Evolutionary conservation across 2,329 filamentous ascomycete genomes (phyloP), one percentile per base, ranked within the genome.

Genomic region (Verruconis gallopava): DNA sequence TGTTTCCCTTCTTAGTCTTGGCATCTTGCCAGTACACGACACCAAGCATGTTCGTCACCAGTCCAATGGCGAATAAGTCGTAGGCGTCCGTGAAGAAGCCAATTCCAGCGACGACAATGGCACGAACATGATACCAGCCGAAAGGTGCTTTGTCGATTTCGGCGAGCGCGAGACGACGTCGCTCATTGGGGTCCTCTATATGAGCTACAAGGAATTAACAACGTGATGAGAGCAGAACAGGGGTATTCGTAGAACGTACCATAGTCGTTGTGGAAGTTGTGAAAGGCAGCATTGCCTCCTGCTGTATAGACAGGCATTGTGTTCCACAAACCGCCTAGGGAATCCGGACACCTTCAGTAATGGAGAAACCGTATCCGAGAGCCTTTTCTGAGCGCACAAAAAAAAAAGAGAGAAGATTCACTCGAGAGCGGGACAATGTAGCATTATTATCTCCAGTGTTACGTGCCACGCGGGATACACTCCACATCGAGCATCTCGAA

Each of bases 71-170:
- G 60, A 91, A 91, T 21, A 62, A 53, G 49, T 50, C 53, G 62
- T 88, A 89, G 11, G 81, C 81, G 56, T 89, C 85, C 13, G 84
- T 89, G 63, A 91, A 91, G 74, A 93, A 91, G 51, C 84, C 85
- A 47, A 89, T 80, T 52, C 85, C 84, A 21, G 83, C 83, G 18
- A 89, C 83, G 5, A 83, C 64, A 42, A 83, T 73, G 44, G 83
- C 80, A 32, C 83, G 74, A 45, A 88, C 74, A 55, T 91, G 84
- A 57, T 86, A 85, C 82, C 57, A 89, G 54, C 83, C 80, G 47
- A 89, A 88, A 3, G 78, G 78, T 6, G 81, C 82, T 64, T 80
- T 80, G 65, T 89, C 83, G 51, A 89, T 80, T 61, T 88, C 80
- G 28, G 81, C 81, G 40, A 91, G 78, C 33, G 84, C 84, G 21